Conservation (phyloP, 805 yeast genomes). For the Ogataea ganodermae region DNA sequence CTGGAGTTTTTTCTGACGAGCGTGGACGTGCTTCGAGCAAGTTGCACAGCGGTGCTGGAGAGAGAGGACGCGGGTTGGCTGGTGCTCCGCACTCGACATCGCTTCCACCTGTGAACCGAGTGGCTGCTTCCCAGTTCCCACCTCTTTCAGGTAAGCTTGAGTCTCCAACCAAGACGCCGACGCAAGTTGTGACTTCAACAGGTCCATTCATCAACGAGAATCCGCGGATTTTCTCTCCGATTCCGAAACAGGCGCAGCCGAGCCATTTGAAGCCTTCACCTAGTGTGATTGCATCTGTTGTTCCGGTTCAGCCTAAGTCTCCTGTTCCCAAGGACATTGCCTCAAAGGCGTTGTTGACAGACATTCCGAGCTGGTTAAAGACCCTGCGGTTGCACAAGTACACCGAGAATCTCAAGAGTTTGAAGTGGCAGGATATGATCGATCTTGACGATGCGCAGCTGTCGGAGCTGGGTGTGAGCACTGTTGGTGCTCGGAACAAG, state of each 20-base stretch:
- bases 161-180: conserved; percentile 3
- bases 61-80: conserved; percentile 19
- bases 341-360: conserved; percentile 57
- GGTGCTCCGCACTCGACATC: conserved; percentile 23
- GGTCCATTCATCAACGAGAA: not conserved
- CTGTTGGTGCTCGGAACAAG: conserved; percentile 94
- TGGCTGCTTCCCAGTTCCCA: conserved; percentile 9
- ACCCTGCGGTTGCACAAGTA: conserved; percentile 89
- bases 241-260: conserved; percentile 16
- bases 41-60: conserved; percentile 16
- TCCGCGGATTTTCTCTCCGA: conserved; percentile 16
- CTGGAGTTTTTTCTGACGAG: conserved; percentile 15
- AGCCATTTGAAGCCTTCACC: conserved; percentile 10
- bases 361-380: conserved; percentile 92
- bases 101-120: conserved; percentile 26
- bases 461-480: conserved; percentile 81
- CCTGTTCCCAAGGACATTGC: conserved; percentile 55
- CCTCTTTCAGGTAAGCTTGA: conserved; percentile 10
- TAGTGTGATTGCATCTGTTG: conserved; percentile 2
- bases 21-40: conserved; percentile 24
- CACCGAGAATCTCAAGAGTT: conserved; percentile 75
- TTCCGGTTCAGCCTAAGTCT: conserved; percentile 33
- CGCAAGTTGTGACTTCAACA: not conserved
- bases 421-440: conserved; percentile 79
- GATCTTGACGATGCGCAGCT: conserved; percentile 67